These are phyloP conservation scores for Sphaerulina vaccinii DNA, from an alignment of 2,329 filamentous ascomycete species.

Conservation along the genomic window DNA sequence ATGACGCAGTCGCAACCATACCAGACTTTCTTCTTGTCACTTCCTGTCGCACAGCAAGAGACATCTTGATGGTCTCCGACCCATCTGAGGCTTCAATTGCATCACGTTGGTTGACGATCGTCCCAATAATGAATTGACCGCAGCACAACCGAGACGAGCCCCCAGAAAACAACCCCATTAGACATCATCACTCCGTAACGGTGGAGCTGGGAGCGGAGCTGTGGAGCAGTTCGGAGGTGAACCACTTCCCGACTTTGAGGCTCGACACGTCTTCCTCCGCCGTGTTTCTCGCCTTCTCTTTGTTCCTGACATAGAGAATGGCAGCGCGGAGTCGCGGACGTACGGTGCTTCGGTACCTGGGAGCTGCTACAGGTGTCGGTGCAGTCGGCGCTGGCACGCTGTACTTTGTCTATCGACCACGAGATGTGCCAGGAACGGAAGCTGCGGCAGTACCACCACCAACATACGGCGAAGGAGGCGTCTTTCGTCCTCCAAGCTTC, in stretches of 20 bases:
- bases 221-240: constrained; percentile 5
- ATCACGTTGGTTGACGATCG: constrained; percentile 11
- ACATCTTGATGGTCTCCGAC: neutral
- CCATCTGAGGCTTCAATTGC: constrained; percentile 4
- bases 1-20: too few species aligned
- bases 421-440: constrained; percentile 69
- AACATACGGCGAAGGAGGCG: constrained; percentile 66
- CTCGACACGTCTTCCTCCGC: constrained; percentile 2
- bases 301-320: constrained; percentile 15
- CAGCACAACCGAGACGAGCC: constrained; percentile 8
- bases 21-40: too few species aligned
- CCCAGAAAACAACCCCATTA: constrained; percentile 3
- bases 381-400: constrained; percentile 56
- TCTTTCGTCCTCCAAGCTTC: constrained; percentile 65
- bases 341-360: constrained; percentile 54
- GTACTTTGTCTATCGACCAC: constrained; percentile 66
- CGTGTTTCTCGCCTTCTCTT: constrained; percentile 4
- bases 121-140: constrained; percentile 15
- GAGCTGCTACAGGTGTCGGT: constrained; percentile 59
- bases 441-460: constrained; percentile 68
- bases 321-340: constrained; percentile 30
- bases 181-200: constrained; percentile 16
- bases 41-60: too few species aligned
- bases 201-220: constrained; percentile 7
- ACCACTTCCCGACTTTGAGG: constrained; percentile 21